A percentile compares a stretch with the other conserved stretches of the same genome.
Conservation (phyloP, 148 eudicot genomes). For the Diospyros kaki region DNA sequence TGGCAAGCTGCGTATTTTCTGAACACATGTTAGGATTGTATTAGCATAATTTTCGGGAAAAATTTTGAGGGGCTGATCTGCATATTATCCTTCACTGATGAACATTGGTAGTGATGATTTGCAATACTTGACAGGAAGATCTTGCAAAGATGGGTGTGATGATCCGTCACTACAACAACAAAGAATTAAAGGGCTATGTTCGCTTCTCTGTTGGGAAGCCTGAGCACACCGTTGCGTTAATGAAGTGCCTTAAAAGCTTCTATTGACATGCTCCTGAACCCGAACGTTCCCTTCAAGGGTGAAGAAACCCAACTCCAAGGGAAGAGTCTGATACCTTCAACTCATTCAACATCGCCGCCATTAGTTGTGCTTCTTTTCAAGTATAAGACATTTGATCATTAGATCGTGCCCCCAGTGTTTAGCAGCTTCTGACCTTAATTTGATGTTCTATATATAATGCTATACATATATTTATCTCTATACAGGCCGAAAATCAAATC, state of each 20-base stretch:
- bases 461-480: too few species aligned
- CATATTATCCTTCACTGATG: neutral
- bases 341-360: neutral
- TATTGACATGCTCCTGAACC: constrained; percentile 17
- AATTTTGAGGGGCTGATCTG: too few species aligned
- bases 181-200: constrained; percentile 76
- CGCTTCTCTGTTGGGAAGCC: constrained; percentile 97
- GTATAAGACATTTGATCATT: neutral
- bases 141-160: constrained; percentile 88
- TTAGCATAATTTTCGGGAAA: too few species aligned
- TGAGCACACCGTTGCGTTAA: constrained; percentile 85
- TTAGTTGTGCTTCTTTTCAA: neutral
- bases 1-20: too few species aligned
- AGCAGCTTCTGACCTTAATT: neutral
- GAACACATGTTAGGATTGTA: too few species aligned
- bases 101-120: neutral
- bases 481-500: neutral
- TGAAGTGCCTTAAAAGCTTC: constrained; percentile 53
- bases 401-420: neutral
- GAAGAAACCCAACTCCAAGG: neutral
- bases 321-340: neutral
- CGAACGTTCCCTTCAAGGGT: neutral
- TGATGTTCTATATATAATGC: neutral
- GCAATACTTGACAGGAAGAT: constrained; percentile 61
- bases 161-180: constrained; percentile 92